phyloP scores from a whole-genome alignment of 1,139 yeast genomes.

The Hyphopichia khmerensis region DNA sequence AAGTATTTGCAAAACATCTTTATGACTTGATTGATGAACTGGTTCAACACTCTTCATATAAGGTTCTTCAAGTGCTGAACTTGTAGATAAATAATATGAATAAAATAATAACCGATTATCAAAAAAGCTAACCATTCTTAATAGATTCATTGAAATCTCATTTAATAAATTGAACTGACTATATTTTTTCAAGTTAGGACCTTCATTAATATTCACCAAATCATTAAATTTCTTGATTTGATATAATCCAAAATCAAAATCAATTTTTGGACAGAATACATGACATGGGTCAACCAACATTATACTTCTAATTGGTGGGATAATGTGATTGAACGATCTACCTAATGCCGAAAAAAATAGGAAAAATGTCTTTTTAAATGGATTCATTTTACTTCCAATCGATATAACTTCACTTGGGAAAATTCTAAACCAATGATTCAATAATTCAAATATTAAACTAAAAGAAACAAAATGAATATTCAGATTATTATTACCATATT shows the following conservation, averaged over 20 bases:
- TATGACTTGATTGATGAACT: not conserved
- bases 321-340: constrained; percentile 30
- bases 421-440: constrained; percentile 35
- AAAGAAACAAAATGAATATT: constrained; percentile 23
- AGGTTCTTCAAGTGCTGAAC: constrained; percentile 18
- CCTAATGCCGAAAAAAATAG: constrained; percentile 37
- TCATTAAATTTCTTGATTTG: constrained; percentile 11
- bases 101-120: constrained; percentile 27
- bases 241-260: constrained; percentile 25
- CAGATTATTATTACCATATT: constrained; percentile 12
- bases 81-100: constrained; percentile 22
- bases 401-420: constrained; percentile 35
- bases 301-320: constrained; percentile 34
- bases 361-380: constrained; percentile 33
- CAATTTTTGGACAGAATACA: constrained; percentile 30
- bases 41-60: constrained; percentile 14
- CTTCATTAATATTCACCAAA: not conserved
- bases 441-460: constrained; percentile 29
- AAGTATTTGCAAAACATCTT: constrained; percentile 21
- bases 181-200: not conserved
- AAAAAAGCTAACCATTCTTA: constrained; percentile 28
- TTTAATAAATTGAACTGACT: not conserved
- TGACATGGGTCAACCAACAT: constrained; percentile 36
- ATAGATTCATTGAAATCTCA: constrained; percentile 17
- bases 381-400: constrained; percentile 25